Percentiles rank a stretch among this genome's conserved stretches.
phyloP scores from a whole-genome alignment of 2,329 filamentous ascomycete genomes.

The Bimuria novae-zelandiae region DNA sequence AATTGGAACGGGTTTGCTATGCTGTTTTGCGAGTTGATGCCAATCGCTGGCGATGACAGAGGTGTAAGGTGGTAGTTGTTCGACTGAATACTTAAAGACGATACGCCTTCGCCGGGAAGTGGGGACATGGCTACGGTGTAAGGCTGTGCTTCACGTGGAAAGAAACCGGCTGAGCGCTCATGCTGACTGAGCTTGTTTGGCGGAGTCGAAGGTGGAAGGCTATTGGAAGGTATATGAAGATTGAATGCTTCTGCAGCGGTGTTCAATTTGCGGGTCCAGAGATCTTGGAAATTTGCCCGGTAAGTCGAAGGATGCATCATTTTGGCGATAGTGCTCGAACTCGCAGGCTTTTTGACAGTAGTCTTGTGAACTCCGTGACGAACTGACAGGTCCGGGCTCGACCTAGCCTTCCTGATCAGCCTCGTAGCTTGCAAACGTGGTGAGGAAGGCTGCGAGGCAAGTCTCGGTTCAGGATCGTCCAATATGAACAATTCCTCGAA shows the following conservation, averaged over 20 bases:
- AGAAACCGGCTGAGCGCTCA: slow-evolving; percentile 28
- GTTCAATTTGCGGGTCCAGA: slow-evolving; percentile 59
- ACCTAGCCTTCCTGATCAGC: slow-evolving; percentile 33
- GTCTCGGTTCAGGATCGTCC: slow-evolving; percentile 27
- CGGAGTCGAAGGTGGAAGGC: slow-evolving; percentile 31
- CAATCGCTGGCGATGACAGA: slow-evolving; percentile 37
- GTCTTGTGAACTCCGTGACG: slow-evolving; percentile 30
- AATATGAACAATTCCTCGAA: slow-evolving; percentile 37
- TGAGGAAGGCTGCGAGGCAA: slow-evolving; percentile 41
- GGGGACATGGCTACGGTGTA: slow-evolving; percentile 29
- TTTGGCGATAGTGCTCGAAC: slow-evolving; percentile 47
- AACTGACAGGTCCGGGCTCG: slow-evolving; percentile 25
- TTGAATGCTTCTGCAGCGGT: slow-evolving; percentile 53
- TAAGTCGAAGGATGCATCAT: slow-evolving; percentile 60
- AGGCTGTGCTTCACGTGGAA: slow-evolving; percentile 26
- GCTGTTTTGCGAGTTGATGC: slow-evolving; percentile 20
- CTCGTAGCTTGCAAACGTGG: slow-evolving; percentile 28
- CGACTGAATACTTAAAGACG: slow-evolving; percentile 23
- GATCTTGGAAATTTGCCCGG: slow-evolving; percentile 50
- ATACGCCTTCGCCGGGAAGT: slow-evolving; percentile 17
- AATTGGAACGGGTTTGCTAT: slow-evolving; percentile 28
- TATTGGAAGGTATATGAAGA: slow-evolving; percentile 49
- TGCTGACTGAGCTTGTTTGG: slow-evolving; percentile 33
- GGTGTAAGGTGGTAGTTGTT: slow-evolving; percentile 43
- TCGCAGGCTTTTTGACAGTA: slow-evolving; percentile 22